Conservation (phyloP, 495 filamentous ascomycete species). For the Penicillium robsamsonii region DNA sequence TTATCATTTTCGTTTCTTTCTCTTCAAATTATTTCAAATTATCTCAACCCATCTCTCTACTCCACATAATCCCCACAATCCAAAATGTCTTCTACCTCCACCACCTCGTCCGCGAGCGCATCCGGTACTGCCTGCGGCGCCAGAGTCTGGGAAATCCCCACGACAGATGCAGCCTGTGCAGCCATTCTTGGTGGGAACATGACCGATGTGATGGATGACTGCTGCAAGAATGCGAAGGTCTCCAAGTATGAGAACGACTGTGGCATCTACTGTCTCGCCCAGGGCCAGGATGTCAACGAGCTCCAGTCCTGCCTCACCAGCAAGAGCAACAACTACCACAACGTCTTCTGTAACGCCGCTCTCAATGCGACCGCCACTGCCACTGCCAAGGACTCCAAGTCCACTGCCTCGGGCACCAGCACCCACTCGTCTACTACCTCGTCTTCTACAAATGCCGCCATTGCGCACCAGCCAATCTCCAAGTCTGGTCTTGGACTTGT, state of each 20-base stretch:
- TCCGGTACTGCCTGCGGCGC: slow-evolving; percentile 30
- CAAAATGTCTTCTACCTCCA: slow-evolving; percentile 19
- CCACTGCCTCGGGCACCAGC: slow-evolving; percentile 20
- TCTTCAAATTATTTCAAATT: neutral
- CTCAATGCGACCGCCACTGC: slow-evolving; percentile 44
- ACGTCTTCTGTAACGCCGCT: slow-evolving; percentile 41
- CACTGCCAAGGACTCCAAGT: slow-evolving; percentile 20
- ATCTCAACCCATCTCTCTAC: neutral
- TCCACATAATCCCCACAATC: neutral
- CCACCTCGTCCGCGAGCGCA: slow-evolving; percentile 28
- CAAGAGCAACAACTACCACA: slow-evolving; percentile 28
- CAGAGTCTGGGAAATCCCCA: slow-evolving; percentile 40
- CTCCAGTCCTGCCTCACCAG: slow-evolving; percentile 37
- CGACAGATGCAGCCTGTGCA: slow-evolving; percentile 45
- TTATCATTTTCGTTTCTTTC: neutral
- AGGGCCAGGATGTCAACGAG: slow-evolving; percentile 37
- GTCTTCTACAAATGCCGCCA: slow-evolving; percentile 19
- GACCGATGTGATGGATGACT: slow-evolving; percentile 40
- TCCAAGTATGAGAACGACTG: slow-evolving; percentile 46
- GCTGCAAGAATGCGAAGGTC: slow-evolving; percentile 45
- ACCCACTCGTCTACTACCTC: slow-evolving; percentile 19
- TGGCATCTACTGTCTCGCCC: slow-evolving; percentile 51
- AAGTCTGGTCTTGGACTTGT: slow-evolving; percentile 37
- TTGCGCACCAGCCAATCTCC: slow-evolving; percentile 25
- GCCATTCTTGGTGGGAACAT: slow-evolving; percentile 35